Conservation (phyloP, 257 asterid genomes). For the Prunella vulgaris region DNA sequence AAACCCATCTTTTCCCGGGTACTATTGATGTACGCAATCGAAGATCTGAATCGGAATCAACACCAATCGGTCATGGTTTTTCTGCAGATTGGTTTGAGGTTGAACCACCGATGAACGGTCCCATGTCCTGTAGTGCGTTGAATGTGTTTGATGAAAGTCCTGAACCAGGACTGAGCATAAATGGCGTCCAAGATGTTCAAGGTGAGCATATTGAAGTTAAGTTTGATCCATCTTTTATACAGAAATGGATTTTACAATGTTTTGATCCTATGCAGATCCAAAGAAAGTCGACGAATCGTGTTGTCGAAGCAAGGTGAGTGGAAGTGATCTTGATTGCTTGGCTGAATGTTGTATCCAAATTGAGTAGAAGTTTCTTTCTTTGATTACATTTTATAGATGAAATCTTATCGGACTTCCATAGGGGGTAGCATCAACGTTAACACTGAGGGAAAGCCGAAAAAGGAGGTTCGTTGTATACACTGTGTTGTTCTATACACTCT, state of each 20-base stretch:
- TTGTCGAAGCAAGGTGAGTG: conserved; percentile 29
- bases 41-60: conserved; percentile 22
- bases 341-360: not conserved
- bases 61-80: not conserved
- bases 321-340: not conserved
- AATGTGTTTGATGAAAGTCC: not conserved
- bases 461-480: conserved; percentile 18
- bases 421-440: conserved; percentile 19
- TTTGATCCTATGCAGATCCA: conserved; percentile 27
- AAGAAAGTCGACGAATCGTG: conserved; percentile 17
- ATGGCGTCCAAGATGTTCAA: not conserved
- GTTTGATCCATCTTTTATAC: not conserved
- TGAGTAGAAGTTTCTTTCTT: not conserved
- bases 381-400: conserved; percentile 20
- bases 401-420: conserved; percentile 5
- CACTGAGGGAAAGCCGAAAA: conserved; percentile 25
- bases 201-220: not conserved
- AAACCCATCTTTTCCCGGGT: not conserved
- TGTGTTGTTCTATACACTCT: not conserved
- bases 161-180: not conserved
- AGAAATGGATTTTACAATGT: not conserved
- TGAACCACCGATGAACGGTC: conserved; percentile 5
- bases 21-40: conserved; percentile 23
- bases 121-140: not conserved
- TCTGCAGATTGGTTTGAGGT: conserved; percentile 22